phyloP scores from a whole-genome alignment of 768 basidiomycete genomes.

The Hypholoma fasciculare region DNA sequence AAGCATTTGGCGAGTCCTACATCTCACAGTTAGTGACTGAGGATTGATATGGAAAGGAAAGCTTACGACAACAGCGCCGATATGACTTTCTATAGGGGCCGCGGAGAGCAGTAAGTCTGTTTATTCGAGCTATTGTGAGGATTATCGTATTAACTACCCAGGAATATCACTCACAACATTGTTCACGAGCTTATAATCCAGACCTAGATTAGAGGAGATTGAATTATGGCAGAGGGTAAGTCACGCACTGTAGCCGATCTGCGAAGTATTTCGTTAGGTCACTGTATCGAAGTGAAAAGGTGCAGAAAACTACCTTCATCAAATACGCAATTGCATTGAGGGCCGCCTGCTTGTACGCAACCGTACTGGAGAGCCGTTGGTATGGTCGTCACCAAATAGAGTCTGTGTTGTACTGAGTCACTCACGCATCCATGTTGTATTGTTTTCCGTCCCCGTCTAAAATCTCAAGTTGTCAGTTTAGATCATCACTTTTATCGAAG shows the following conservation, averaged over 20 bases:
- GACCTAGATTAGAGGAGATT: neutral
- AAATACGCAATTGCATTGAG: slow-evolving; percentile 76
- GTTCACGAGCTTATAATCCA: slow-evolving; percentile 58
- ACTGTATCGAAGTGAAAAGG: neutral
- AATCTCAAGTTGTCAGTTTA: neutral
- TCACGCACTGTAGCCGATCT: slow-evolving; percentile 72
- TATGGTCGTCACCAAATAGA: no score
- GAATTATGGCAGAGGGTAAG: neutral
- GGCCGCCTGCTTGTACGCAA: slow-evolving; percentile 81
- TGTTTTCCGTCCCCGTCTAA: slow-evolving; percentile 73
- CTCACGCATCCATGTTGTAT: slow-evolving; percentile 76
- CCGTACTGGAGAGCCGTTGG: slow-evolving; percentile 40
- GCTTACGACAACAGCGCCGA: slow-evolving; percentile 68
- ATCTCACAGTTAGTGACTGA: neutral
- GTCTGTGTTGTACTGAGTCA: no score
- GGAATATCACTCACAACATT: slow-evolving; percentile 51
- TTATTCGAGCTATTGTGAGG: neutral
- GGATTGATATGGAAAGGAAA: neutral
- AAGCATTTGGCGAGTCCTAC: slow-evolving; percentile 77
- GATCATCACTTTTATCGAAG: neutral
- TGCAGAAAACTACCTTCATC: slow-evolving; percentile 45
- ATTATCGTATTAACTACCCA: neutral
- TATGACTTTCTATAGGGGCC: slow-evolving; percentile 68
- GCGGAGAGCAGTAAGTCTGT: slow-evolving; percentile 67
- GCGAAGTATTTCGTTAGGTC: neutral